Evolutionary conservation across 2,329 filamentous ascomycete genomes (phyloP).

Genomic region (Periconia sp.): DNA sequence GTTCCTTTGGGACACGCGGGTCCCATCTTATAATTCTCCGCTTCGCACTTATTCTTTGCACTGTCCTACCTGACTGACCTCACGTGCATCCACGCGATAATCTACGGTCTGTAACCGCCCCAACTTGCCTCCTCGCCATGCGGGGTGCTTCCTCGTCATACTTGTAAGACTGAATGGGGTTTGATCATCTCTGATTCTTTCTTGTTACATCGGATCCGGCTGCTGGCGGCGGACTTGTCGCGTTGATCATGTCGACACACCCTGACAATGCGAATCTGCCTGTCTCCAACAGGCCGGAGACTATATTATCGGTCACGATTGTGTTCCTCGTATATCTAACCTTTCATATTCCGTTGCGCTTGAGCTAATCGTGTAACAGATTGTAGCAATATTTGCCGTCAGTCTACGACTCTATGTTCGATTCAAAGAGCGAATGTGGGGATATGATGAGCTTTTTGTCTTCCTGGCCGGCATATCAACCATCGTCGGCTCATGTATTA

Average conservation of each 20-base stretch:
- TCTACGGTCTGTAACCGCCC: no score
- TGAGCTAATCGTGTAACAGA: slow-evolving; percentile 18
- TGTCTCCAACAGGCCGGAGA: slow-evolving; percentile 34
- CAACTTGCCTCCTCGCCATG: no score
- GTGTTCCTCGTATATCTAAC: slow-evolving; percentile 40
- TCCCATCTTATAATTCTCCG: slow-evolving; percentile 1
- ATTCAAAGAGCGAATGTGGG: slow-evolving; percentile 32
- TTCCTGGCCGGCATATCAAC: slow-evolving; percentile 31
- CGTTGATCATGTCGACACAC: slow-evolving; percentile 12
- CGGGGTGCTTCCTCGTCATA: no score
- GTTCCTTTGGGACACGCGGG: neutral
- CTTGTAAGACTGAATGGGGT: no score
- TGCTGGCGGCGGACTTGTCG: slow-evolving; percentile 1
- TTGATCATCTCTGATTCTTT: no score
- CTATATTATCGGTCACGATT: slow-evolving; percentile 32
- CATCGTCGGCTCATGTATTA: slow-evolving; percentile 32
- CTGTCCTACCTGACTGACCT: neutral
- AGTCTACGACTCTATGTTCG: slow-evolving; percentile 39
- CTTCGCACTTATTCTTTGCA: neutral
- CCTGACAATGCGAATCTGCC: slow-evolving; percentile 38
- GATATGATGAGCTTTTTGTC: slow-evolving; percentile 46
- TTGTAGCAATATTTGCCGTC: slow-evolving; percentile 31
- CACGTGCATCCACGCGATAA: no score
- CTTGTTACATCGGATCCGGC: neutral
- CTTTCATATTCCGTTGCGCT: neutral